Percentiles rank a stretch among this genome's conserved stretches.
phyloP scores from a whole-genome alignment of 148 eudicot species.

The Oxyria digyna region DNA sequence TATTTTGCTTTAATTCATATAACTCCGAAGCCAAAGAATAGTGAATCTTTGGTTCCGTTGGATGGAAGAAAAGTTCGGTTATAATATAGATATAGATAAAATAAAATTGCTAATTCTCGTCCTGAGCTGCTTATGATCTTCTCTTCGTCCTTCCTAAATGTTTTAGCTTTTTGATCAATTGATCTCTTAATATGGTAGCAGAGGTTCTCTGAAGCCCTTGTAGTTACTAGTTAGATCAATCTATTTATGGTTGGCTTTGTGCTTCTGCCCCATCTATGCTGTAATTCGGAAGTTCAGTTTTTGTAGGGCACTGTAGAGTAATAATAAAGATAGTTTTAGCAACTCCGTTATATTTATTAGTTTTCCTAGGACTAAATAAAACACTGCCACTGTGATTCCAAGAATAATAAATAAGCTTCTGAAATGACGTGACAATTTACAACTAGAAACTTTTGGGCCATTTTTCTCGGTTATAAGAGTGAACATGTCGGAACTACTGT shows the following conservation, averaged over 20 bases:
- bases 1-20: too few relatives aligned
- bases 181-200: neutral
- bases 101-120: neutral
- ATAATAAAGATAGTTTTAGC: neutral
- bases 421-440: neutral
- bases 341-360: neutral
- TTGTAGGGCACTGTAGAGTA: neutral
- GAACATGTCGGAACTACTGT: neutral
- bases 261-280: neutral
- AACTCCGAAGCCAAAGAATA: too few relatives aligned
- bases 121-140: neutral
- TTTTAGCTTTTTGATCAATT: neutral
- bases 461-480: neutral
- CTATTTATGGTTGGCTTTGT: neutral
- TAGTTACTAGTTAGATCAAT: neutral
- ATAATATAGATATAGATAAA: neutral
- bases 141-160: neutral
- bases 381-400: neutral
- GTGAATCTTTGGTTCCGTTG: too few relatives aligned
- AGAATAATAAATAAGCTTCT: neutral
- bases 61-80: neutral
- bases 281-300: neutral
- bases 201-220: neutral
- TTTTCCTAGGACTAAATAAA: neutral
- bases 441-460: neutral